Base-by-base conservation (phyloP, 2,329 filamentous ascomycete species). In the Chaetomiaceae sp. region DNA sequence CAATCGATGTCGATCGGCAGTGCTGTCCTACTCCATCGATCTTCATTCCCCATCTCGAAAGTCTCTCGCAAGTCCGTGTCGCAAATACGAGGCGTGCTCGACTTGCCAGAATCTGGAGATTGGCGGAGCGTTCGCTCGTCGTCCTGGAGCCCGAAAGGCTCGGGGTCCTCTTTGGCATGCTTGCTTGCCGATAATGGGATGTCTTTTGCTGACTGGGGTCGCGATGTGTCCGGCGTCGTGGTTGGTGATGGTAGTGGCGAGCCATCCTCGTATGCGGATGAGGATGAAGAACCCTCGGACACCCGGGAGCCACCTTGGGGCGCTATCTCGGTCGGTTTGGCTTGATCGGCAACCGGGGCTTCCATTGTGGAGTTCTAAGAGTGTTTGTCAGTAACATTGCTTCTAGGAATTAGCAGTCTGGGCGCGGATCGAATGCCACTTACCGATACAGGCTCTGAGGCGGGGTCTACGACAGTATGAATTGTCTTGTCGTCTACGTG, bases 191-290 rank as follows among this genome's bases (percentile, higher is more conserved):
- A 51, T 1, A 62, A 55, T 7, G 64, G 49, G 5, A 59, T 18
- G n/a, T 67, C 72, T 54, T 69, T 71, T 9, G 66, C 62, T 5
- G 71, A 73, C 47, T 74, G 72, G 3, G 72, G 72, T n/a, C 71
- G 64, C 5, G 72, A 74, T 6, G 69, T 74, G 44, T 72, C 70
- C 4, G 72, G 71, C 0, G 72, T 75, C 4, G 69, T 71, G 1
- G 64, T 63, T 11, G 68, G 67, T 1, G 71, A 71, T 1, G 70
- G 66, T 4, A 68, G 67, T 2, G 68, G 68, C 2, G 68, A 70
- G 9, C 64, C 64, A 32, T 74, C 72, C 47, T 71, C 71, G 25
- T 66, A 71, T 5, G 68, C 72, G 0, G 73, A 75, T 1, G 71
- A 71, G 2, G 72, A 73, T 1, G 73, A 75, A 0, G 71, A 73